phyloP scores from a whole-genome alignment of 2,329 filamentous ascomycete genomes.

The Fusarium oxysporum region DNA sequence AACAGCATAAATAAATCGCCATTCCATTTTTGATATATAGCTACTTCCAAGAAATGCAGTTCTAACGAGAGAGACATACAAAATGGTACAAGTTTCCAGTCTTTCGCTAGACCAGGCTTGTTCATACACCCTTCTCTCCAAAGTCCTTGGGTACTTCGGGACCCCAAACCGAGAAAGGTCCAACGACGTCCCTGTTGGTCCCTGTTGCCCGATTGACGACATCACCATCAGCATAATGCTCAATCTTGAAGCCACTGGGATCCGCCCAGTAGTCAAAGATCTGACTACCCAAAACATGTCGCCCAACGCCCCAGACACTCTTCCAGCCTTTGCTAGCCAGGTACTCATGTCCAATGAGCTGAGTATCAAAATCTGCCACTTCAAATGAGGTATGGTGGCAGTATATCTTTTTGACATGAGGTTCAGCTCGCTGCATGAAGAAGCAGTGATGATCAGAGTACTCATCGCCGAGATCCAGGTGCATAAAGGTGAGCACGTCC shows the following conservation, averaged over 20 bases:
- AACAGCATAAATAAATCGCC: no score
- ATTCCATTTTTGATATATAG: accelerated
- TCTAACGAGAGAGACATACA: accelerated
- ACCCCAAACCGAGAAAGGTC: neutral
- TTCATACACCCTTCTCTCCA: neutral
- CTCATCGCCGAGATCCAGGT: neutral
- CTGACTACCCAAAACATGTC: neutral
- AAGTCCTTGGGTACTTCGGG: neutral
- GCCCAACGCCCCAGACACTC: neutral
- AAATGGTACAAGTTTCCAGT: no score
- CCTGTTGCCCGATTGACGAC: neutral
- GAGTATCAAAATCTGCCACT: neutral
- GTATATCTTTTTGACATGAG: neutral
- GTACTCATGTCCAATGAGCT: neutral
- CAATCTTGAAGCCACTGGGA: neutral
- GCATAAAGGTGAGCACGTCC: neutral
- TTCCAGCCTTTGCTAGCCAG: neutral
- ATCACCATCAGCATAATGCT: neutral
- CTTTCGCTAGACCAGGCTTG: accelerated
- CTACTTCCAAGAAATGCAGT: accelerated
- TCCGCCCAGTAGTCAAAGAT: neutral
- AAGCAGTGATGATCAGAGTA: neutral
- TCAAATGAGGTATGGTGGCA: neutral
- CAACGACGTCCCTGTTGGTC: neutral
- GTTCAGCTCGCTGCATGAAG: neutral